Evolutionary conservation across 495 filamentous ascomycete species (phyloP), one percentile per base, ranked within the genome.

Genomic region (Aspergillus nanangensis): DNA sequence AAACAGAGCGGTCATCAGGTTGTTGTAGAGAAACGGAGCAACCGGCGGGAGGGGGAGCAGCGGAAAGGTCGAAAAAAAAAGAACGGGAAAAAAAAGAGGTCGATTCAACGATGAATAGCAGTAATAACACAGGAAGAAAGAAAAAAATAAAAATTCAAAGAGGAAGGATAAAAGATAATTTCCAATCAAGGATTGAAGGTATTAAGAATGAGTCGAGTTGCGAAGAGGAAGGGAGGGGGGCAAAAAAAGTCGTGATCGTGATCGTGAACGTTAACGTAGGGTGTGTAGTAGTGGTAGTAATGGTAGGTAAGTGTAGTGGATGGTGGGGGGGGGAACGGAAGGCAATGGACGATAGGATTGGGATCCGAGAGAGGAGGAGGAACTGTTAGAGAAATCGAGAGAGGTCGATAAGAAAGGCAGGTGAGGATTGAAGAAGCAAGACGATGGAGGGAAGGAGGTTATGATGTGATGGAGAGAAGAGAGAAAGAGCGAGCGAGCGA

Each of bases 1-100:
- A 62, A 63, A 63, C 57, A 53, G 60, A 67, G 61, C 65, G 68
- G 62, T 70, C 62, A 68, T 67, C 58, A 61, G 64, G 55, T 47
- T 52, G 53, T 56, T 45, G 50, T 18, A 11, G 48, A 44, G 53
- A 57, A 35, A 34, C 53, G 56, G 49, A 50, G 43, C 36, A 46
- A 45, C 51, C 53, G 52, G 53, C 45, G 60, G 43, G 52, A 51
- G 45, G 47, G 40, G 50, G 25, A 35, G 55, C 44, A 43, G 51
- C 46, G 37, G 31, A 43, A 17, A 8, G 9, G 31, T 27, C 8
- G 43, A 45, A 35, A 25, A 38, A 18, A 15, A 19, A 46, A 13
- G n/a, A 11, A 23, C 19, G 21, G 21, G 15, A 38, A 20, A 19
- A 35, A 29, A 36, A 22, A 24, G 19, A 31, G 20, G 24, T n/a